Base-by-base conservation (phyloP, 805 yeast genomes). In the Saccharomycopsis microspora region DNA sequence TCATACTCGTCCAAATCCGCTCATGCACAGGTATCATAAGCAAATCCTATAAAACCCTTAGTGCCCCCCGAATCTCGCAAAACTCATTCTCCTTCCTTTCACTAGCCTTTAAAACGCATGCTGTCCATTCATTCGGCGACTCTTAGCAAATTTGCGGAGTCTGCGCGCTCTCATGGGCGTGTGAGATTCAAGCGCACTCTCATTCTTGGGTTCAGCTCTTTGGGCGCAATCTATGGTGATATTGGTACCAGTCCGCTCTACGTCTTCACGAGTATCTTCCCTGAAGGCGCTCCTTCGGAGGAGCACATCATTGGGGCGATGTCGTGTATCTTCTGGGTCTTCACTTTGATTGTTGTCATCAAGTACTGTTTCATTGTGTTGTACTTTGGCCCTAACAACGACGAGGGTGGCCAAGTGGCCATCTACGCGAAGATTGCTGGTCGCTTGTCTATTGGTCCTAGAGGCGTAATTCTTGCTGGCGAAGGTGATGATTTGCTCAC, bases 401-500 rank as follows among this genome's bases (percentile, higher is more conserved):
- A 78, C 42, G 80, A 77, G 57, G 82, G 83, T 52, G 82, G 83
- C 1, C 80, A 75, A 51, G 71, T 78, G 34, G 82, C 83, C n/a
- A 70, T 78, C 40, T 78, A 76, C 54, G 74, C 81, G 28, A 75
- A 75, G 56, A 67, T 76, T 34, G 78, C 80, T 4, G 63, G 77
- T 39, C 62, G 64, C 36, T 59, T 76, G 52, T 67, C 66, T 37
- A 62, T 74, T 44, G 76, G 74, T 9, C 75, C 74, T 3, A 61
- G 57, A 40, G 74, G 76, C 30, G 73, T 70, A 3, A 56, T 57
- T 32, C 64, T 72, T 1, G 72, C 74, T 32, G 60, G 56, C 2
- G 52, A 54, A 19, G 62, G 60, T 35, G 51, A 52, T n/a, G 68
- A 65, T 47, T 47, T 61, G 40, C 50, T 64, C 28, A 44, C 59